These are phyloP conservation scores for Eucalyptus cladocalyx DNA, from an alignment of 345 rosid genomes.

Conservation along the genomic window DNA sequence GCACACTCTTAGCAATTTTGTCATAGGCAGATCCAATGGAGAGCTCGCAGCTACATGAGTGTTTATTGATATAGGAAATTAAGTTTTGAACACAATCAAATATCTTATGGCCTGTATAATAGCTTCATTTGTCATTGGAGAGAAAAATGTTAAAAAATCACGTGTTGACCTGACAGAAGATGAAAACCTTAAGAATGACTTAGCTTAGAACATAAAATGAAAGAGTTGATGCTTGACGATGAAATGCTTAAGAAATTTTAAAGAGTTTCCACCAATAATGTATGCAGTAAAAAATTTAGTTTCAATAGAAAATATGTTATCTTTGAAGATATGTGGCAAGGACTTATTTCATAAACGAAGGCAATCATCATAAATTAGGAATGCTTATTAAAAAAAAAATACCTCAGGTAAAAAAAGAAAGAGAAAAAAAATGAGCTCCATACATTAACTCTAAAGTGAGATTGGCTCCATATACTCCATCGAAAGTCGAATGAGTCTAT, in stretches of 20 bases:
- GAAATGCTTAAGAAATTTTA: conserved; percentile 1
- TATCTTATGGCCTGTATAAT: conserved; percentile 76
- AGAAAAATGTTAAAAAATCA: conserved; percentile 48
- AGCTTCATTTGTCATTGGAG: conserved; percentile 85
- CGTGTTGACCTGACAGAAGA: conserved; percentile 4
- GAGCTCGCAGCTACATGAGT: conserved; percentile 88
- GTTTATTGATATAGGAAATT: conserved; percentile 78
- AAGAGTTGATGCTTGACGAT: neutral
- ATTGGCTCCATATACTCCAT: neutral
- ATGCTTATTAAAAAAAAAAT: too few relatives aligned
- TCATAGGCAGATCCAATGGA: conserved; percentile 48
- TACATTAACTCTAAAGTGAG: neutral
- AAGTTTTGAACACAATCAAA: conserved; percentile 71
- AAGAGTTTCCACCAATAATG: neutral
- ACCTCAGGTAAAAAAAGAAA: neutral
- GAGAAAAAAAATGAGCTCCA: neutral
- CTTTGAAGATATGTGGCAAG: neutral
- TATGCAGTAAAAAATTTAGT: neutral
- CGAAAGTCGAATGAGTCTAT: neutral
- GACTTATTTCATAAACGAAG: neutral
- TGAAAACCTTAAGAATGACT: neutral
- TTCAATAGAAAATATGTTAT: neutral
- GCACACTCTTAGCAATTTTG: too few relatives aligned
- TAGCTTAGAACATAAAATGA: neutral
- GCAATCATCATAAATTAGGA: too few relatives aligned